Evolutionary conservation across 768 basidiomycete genomes (phyloP).

Genomic region (Mycena vitilis): DNA sequence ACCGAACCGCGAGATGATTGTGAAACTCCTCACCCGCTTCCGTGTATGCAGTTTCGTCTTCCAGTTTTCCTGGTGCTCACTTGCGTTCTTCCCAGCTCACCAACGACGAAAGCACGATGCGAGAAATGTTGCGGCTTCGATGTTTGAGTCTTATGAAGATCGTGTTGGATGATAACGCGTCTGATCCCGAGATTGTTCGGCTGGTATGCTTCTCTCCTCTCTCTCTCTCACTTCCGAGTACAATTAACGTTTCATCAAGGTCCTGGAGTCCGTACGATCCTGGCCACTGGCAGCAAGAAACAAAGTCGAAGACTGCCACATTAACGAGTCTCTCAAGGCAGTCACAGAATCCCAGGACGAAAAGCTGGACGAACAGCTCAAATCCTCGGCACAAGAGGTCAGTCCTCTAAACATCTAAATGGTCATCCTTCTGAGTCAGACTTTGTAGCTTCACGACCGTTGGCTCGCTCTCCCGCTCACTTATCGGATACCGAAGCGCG

Average conservation of each 20-base stretch:
- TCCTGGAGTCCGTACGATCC: constrained; percentile 71
- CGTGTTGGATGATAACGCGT: constrained; percentile 79
- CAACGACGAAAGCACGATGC: constrained; percentile 78
- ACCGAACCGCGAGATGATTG: constrained; percentile 81
- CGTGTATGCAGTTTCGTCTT: constrained; percentile 60
- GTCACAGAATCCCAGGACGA: constrained; percentile 59
- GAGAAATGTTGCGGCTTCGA: constrained; percentile 91
- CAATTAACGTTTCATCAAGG: constrained; percentile 42
- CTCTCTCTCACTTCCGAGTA: constrained; percentile 4
- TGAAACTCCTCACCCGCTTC: constrained; percentile 86
- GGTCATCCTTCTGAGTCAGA: background rate
- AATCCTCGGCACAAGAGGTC: constrained; percentile 73
- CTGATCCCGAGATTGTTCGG: constrained; percentile 77
- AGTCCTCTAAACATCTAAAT: constrained; percentile 21
- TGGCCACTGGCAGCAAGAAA: constrained; percentile 91
- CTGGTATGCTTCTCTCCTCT: constrained; percentile 61
- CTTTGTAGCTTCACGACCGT: constrained; percentile 73
- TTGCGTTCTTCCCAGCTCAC: constrained; percentile 72
- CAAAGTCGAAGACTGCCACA: constrained; percentile 86
- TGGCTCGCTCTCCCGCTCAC: constrained; percentile 85
- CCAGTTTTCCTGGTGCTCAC: background rate
- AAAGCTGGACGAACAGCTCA: constrained; percentile 48
- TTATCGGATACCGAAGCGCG: constrained; percentile 88
- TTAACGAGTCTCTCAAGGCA: constrained; percentile 70
- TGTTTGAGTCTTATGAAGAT: constrained; percentile 94